Conservation (phyloP, 371 early-diverging fungal species). For the Mortierella sp. region DNA sequence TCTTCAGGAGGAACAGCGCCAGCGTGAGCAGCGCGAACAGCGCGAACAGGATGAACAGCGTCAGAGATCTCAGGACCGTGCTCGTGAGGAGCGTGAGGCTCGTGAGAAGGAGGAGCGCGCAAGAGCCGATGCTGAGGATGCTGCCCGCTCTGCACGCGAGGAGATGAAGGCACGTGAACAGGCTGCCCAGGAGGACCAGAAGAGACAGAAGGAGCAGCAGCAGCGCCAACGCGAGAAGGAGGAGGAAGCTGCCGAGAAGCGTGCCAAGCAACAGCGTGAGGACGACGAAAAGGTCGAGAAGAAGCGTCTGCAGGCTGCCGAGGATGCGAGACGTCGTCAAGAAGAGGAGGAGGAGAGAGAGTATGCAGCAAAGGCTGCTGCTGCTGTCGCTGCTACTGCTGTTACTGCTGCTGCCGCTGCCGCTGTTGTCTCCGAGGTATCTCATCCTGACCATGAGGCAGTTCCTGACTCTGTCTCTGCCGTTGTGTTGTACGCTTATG, state of each 20-base stretch:
- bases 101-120: constrained; percentile 45
- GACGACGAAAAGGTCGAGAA: constrained; percentile 35
- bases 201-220: constrained; percentile 28
- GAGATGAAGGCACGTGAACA: constrained; percentile 34
- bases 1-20: constrained; percentile 33
- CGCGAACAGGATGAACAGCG: constrained; percentile 34
- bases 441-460: constrained; percentile 36
- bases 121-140: constrained; percentile 58
- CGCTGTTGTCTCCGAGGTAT: constrained; percentile 4
- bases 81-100: constrained; percentile 27
- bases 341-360: constrained; percentile 31
- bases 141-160: constrained; percentile 41
- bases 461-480: constrained; percentile 64
- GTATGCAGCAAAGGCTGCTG: background rate
- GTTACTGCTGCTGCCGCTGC: constrained; percentile 15
- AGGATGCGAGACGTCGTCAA: constrained; percentile 38
- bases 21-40: constrained; percentile 47
- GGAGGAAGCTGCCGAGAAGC: constrained; percentile 16
- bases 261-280: constrained; percentile 22
- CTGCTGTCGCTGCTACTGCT: constrained; percentile 29
- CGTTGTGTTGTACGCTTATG: constrained; percentile 80
- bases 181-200: constrained; percentile 44
- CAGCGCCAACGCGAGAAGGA: constrained; percentile 27
- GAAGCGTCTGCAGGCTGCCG: constrained; percentile 25
- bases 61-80: constrained; percentile 25